Percentiles rank a stretch among this genome's conserved stretches.
Conservation (phyloP, 176 grass and related monocot genomes). For the Paspalum notatum region DNA sequence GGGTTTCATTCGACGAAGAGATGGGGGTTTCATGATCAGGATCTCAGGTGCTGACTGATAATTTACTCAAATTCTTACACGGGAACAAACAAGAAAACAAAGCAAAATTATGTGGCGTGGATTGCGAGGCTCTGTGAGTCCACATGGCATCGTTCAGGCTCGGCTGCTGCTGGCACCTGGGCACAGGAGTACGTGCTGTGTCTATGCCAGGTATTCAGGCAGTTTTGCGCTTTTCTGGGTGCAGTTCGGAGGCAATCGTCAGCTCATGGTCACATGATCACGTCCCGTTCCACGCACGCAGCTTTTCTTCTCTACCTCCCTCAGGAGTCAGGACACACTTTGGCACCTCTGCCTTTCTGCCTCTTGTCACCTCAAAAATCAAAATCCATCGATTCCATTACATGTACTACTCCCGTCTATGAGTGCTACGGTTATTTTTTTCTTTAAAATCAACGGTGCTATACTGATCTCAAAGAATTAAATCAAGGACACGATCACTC, state of each 20-base stretch:
- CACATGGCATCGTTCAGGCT: neutral
- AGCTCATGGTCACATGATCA: conserved; percentile 21
- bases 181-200: conserved; percentile 24
- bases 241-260: conserved; percentile 30
- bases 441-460: too few species aligned
- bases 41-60: neutral
- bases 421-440: too few species aligned
- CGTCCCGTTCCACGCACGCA: neutral
- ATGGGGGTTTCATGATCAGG: neutral
- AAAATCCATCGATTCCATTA: neutral
- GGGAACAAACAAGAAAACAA: neutral
- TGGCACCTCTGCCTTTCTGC: conserved; percentile 15
- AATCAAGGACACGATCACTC: too few species aligned
- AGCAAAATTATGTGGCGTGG: neutral
- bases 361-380: conserved; percentile 35
- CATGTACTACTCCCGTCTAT: too few species aligned
- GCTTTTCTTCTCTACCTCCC: conserved; percentile 32
- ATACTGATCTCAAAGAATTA: too few species aligned
- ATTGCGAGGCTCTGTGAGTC: neutral
- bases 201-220: neutral
- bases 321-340: conserved; percentile 28
- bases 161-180: neutral
- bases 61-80: neutral
- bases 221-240: conserved; percentile 5
- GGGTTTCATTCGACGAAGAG: too few species aligned